Evolutionary conservation across 2,329 filamentous ascomycete species (phyloP).

Genomic region (Biscogniauxia mediterranea): DNA sequence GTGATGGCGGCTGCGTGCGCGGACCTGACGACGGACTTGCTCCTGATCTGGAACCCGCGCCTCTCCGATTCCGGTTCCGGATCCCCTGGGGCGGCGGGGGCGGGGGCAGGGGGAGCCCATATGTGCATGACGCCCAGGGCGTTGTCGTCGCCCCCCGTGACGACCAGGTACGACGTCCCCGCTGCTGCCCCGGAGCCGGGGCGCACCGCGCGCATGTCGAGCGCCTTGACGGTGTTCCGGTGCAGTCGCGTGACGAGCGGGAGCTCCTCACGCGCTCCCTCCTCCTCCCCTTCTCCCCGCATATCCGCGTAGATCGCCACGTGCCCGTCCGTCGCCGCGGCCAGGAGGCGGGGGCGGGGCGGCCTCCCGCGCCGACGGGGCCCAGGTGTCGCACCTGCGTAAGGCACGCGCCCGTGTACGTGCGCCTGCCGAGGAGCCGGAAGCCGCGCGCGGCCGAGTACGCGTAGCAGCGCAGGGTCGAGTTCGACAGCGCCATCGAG

Average conservation of each 20-base stretch:
- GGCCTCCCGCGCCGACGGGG: constrained; percentile 15
- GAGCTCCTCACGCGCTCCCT: too few relatives aligned
- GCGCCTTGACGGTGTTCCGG: constrained; percentile 75
- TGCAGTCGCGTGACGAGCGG: constrained; percentile 55
- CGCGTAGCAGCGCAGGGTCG: constrained; percentile 62
- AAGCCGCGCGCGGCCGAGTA: constrained; percentile 47
- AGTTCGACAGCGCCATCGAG: constrained; percentile 80
- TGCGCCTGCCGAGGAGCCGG: constrained; percentile 49
- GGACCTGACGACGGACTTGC: constrained; percentile 42
- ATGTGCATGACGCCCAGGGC: constrained; percentile 53
- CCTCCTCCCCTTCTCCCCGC: constrained; percentile 26
- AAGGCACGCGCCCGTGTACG: constrained; percentile 72
- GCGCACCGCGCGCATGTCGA: constrained; percentile 41
- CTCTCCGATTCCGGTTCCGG: neutral
- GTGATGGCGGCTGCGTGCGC: constrained; percentile 75
- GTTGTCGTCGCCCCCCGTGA: constrained; percentile 88
- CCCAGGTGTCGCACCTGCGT: constrained; percentile 59
- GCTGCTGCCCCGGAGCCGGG: constrained; percentile 18
- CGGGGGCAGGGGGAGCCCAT: constrained; percentile 11
- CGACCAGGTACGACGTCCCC: constrained; percentile 46
- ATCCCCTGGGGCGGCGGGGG: too few relatives aligned
- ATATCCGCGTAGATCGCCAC: constrained; percentile 56
- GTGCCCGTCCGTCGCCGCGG: constrained; percentile 79
- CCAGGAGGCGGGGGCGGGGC: constrained; percentile 50
- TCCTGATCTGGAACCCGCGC: constrained; percentile 14